Percentiles rank a stretch among this genome's conserved stretches.
These are phyloP conservation scores for Solanum habrochaites DNA, from an alignment of 257 asterid genomes.

Conservation along the genomic window DNA sequence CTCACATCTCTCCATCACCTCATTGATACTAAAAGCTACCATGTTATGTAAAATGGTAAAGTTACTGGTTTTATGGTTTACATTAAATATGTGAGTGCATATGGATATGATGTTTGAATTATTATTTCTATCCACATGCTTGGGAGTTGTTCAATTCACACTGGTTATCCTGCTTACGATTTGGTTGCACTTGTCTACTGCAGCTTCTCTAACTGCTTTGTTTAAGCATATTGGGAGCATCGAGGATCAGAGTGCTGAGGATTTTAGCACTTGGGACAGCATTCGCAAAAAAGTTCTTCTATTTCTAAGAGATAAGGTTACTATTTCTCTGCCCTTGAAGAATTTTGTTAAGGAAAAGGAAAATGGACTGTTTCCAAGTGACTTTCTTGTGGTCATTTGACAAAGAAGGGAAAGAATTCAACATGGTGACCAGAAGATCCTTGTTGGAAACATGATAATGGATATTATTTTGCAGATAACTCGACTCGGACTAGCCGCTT, in stretches of 20 bases:
- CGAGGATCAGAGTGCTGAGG: slow-evolving; percentile 73
- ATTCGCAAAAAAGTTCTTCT: slow-evolving; percentile 80
- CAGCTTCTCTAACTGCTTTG: slow-evolving; percentile 85
- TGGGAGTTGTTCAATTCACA: neutral
- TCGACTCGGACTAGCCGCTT: neutral
- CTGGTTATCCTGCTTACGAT: neutral
- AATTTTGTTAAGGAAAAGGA: neutral
- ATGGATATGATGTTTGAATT: neutral
- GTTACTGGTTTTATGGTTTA: neutral
- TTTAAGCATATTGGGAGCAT: slow-evolving; percentile 81
- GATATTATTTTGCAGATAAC: neutral
- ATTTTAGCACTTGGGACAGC: slow-evolving; percentile 67
- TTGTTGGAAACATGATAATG: neutral
- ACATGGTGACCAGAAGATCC: neutral
- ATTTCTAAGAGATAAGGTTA: slow-evolving; percentile 81
- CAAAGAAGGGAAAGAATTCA: neutral
- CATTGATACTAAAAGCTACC: neutral
- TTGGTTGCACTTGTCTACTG: slow-evolving; percentile 14
- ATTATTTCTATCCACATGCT: neutral
- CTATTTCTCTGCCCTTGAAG: neutral
- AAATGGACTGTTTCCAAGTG: neutral
- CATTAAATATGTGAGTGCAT: neutral
- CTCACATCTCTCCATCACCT: no score
- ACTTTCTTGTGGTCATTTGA: neutral
- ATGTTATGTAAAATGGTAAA: neutral